A percentile compares a stretch with the other conserved stretches of the same genome.
Conservation (phyloP, 257 asterid species). For the Perilla frutescens region DNA sequence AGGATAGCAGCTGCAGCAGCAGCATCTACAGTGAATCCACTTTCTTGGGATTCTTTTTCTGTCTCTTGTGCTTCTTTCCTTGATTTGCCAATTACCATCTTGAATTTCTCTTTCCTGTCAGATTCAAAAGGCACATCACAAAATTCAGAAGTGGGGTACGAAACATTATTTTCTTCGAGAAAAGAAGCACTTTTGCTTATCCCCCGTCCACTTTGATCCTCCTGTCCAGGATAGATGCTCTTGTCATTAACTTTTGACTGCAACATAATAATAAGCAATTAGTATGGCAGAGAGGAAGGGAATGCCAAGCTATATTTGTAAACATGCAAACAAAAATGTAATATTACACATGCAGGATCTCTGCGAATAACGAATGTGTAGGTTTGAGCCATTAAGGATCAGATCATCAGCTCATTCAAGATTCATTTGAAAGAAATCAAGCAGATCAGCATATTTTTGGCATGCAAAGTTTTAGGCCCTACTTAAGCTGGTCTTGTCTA, state of each 20-base stretch:
- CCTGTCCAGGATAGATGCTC: slow-evolving; percentile 49
- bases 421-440: not conserved
- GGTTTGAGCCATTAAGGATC: slow-evolving; percentile 19
- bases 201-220: slow-evolving; percentile 46
- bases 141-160: slow-evolving; percentile 34
- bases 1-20: slow-evolving; percentile 89
- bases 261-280: slow-evolving; percentile 29
- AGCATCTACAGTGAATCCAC: slow-evolving; percentile 66
- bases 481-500: not conserved
- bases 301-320: slow-evolving; percentile 16
- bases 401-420: slow-evolving; percentile 20
- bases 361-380: not conserved
- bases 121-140: slow-evolving; percentile 61
- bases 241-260: slow-evolving; percentile 71
- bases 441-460: not conserved
- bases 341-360: not conserved
- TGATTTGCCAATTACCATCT: slow-evolving; percentile 84
- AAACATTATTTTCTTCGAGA: slow-evolving; percentile 43
- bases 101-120: slow-evolving; percentile 88
- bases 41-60: slow-evolving; percentile 51
- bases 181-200: slow-evolving; percentile 44
- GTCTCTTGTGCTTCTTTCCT: slow-evolving; percentile 70
- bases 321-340: slow-evolving; percentile 1
- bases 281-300: slow-evolving; percentile 3
- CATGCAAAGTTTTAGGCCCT: slow-evolving; percentile 17